Base-by-base conservation (phyloP, 2,329 filamentous ascomycete genomes). In the Neodidymelliopsis sp. region DNA sequence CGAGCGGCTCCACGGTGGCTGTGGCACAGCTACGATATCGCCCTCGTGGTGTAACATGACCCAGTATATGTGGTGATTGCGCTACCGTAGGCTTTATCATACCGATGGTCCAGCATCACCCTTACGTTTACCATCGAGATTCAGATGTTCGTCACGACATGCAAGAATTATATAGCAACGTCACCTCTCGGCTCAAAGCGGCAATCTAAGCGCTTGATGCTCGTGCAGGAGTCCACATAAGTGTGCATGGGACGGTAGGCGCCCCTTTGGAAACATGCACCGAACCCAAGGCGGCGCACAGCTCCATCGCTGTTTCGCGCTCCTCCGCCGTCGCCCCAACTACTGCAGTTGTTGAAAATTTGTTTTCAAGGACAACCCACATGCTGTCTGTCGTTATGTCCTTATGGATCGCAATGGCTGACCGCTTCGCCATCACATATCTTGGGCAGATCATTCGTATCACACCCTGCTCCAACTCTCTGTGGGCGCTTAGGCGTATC, bases 261-360 rank as follows among this genome's bases (percentile, higher is more conserved):
- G 46, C 46, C 28, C 29, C 30, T 33, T 40, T 36, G n/a, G 19
- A 45, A 27, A 9, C n/a, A 25, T 30, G 30, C 28, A 49, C 13
- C 20, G 18, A 34, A 24, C 35, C 16, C 23, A 36, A 4, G 16
- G 7, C 18, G 27, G 40, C 30, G 20, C 30, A 50, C 23, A 50
- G 16, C 18, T 36, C 40, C 33, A 36, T 19, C n/a, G 31, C 30
- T 40, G 6, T 15, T 19, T 40, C 40, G 47, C 40, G 28, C 29
- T 40, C 27, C 30, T 50, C 46, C 47, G 40, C 24, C 13, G 6
- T 35, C 40, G 40, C 47, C 12, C 34, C 24, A 35, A 36, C 28
- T 40, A 27, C 35, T 41, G 13, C 33, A 23, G 15, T 27, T 15
- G 40, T 25, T 24, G 11, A 29, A 12, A 13, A 2, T 23, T 27